Base-by-base conservation (phyloP, 352 stramenopile species). In the Elongisporangium anandrum region DNA sequence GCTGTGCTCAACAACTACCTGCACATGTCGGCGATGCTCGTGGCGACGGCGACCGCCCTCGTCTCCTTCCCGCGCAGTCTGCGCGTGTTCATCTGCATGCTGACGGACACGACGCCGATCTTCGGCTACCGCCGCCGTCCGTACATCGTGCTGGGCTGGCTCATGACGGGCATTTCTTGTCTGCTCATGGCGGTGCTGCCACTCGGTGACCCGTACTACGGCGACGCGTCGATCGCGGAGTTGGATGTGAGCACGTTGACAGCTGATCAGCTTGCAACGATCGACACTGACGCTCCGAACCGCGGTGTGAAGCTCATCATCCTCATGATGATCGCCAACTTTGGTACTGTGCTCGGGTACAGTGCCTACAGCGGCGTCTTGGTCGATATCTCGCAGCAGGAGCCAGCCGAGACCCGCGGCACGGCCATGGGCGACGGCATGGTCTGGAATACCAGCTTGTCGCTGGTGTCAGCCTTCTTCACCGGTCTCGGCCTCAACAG, bases 121-220 rank as follows among this genome's bases (percentile, higher is more conserved):
- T 83, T 75, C 53, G 82, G 86, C 54, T 90, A 89, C 58, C 87
- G 82, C 38, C 73, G 87, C 12, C 88, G 87, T 12, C 79, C 87
- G 38, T 96, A 96, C 64, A 84, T 96, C 54, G 70, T 88, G 21
- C 60, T 90, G 41, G 88, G 88, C 19, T 88, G 77, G 78, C 55
- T 39, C 23, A 69, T 85, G 57, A 68, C 69, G 3, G 73, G 72
- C 54, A 8, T 75, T 9, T 52, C 59, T 13, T 78, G 77, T 17
- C 64, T 85, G 17, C 45, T 81, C 58, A 84, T 85, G 77, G 72
- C 74, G 0, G 64, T 75, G 13, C 51, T 81, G 26, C 72, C 77
- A 39, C 56, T 87, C 22, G 73, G 71, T 13, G 64, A 80, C 3
- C 74, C 75, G 47, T 87, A 85, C 66, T 87, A 82, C 59, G 29